These are phyloP conservation scores for Globisporangium acanthophoron DNA, from an alignment of 352 stramenopile genomes.

Conservation along the genomic window DNA sequence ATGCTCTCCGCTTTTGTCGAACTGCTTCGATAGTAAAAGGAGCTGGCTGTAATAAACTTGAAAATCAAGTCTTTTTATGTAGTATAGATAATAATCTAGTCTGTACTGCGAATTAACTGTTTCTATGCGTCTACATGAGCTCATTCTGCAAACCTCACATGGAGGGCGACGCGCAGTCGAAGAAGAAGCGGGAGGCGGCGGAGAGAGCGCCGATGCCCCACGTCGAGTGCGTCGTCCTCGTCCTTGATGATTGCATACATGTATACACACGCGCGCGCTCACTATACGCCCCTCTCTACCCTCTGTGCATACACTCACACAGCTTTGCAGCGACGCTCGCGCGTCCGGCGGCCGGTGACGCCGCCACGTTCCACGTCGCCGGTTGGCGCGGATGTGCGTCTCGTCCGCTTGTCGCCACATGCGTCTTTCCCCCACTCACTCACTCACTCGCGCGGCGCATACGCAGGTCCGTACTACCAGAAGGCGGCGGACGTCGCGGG, in stretches of 20 bases:
- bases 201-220: slow-evolving; percentile 26
- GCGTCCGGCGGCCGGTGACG: slow-evolving; percentile 12
- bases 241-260: background rate
- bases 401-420: background rate
- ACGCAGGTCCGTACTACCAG: slow-evolving; percentile 39
- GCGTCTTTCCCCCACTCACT: background rate
- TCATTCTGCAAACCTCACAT: background rate
- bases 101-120: background rate
- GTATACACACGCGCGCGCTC: background rate
- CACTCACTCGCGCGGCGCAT: background rate
- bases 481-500: slow-evolving; percentile 53
- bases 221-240: slow-evolving; percentile 43
- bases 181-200: slow-evolving; percentile 20
- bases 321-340: slow-evolving; percentile 42
- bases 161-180: slow-evolving; percentile 3
- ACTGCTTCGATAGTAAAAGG: too few relatives aligned
- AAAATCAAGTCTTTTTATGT: background rate
- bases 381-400: slow-evolving; percentile 62
- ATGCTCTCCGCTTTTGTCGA: slow-evolving; percentile 8
- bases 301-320: background rate
- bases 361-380: slow-evolving; percentile 56
- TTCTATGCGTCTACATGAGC: background rate
- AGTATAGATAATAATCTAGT: too few relatives aligned
- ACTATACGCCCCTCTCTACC: background rate
- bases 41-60: background rate